Evolutionary conservation across 176 grass and related monocot species (phyloP), one percentile per base, ranked within the genome.

Genomic region (maize (Zea mays)): DNA sequence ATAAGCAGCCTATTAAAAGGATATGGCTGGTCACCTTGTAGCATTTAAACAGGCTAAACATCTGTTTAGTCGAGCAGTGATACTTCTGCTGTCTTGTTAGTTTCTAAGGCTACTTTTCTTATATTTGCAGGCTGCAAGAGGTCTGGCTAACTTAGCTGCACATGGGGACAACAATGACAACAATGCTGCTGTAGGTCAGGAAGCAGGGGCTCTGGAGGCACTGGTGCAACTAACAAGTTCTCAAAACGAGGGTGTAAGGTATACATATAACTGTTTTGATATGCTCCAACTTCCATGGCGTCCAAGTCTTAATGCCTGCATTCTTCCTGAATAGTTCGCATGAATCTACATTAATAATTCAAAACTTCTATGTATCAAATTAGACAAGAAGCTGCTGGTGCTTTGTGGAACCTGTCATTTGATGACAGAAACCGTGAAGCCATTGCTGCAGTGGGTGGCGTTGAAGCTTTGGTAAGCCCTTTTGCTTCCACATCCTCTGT

Each of bases 351-450:
- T 76, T 86, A 57, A 46, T 46, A n/a, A 34, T 36, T 62, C 69
- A 10, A 42, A 64, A 64, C 55, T 70, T 72, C 46, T 80, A 74
- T 81, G 62, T 35, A 48, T 62, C 62, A 77, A 84, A 84, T 58
- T 78, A 99, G 96, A 69, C 96, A 99, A 93, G 96, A 99, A 80
- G 96, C 92, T 85, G 96, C 96, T 85, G 96, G 96, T 86, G 96
- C 96, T 83, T 82, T 99, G 83, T 99, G 96, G 96, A 99, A 99
- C 62, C 87, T 99, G 46, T 99, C 96, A 42, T 99, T 99, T 70
- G 96, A 99, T 99, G 96, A 99, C 83, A 91, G 88, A 86, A 99
- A 99, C 48, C 92, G 96, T 61, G 96, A 99, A 90, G 90, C 92
- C 82, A 99, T 99, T 85, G 96, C 96, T 82, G 85, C 86, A 67